Evolutionary conservation across 225 moss, liverwort and hornwort genomes (phyloP).

Genomic region (Takakia lepidozioides): DNA sequence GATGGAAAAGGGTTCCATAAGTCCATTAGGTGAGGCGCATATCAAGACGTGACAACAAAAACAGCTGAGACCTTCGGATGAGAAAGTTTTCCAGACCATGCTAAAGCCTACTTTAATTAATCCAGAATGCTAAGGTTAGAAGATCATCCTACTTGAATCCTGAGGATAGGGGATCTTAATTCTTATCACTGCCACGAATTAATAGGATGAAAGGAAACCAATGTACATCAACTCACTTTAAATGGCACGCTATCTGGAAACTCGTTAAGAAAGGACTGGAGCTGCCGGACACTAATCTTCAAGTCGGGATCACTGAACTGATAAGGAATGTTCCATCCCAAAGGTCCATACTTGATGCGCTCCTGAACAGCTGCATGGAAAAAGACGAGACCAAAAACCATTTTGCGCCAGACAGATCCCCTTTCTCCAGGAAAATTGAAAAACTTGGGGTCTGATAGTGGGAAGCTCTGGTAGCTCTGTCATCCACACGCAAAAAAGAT

Average conservation of each 20-base stretch:
- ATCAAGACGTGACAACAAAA: too few species aligned
- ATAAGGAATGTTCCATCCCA: conserved; percentile 72
- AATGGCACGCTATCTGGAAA: conserved; percentile 60
- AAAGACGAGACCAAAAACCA: conserved; percentile 59
- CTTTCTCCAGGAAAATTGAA: conserved; percentile 42
- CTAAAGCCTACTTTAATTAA: too few species aligned
- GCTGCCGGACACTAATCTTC: conserved; percentile 66
- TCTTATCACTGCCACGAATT: too few species aligned
- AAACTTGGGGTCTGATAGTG: conserved; percentile 59
- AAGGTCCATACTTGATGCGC: conserved; percentile 61
- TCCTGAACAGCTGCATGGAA: conserved; percentile 76
- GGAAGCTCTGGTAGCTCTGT: conserved; percentile 63
- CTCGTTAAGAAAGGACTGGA: conserved; percentile 65
- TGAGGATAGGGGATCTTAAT: too few species aligned
- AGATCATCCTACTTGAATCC: too few species aligned
- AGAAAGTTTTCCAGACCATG: too few species aligned
- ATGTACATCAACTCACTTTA: conserved; percentile 23
- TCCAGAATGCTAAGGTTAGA: too few species aligned
- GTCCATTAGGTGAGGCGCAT: too few species aligned
- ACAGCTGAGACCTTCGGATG: too few species aligned
- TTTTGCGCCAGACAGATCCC: conserved; percentile 47
- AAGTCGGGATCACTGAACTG: conserved; percentile 71
- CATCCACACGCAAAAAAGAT: conserved; percentile 3
- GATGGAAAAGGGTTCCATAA: too few species aligned
- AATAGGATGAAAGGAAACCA: background rate